Percentiles rank a stretch among this genome's conserved stretches.
Conservation (phyloP, 805 yeast genomes). For the Cyberlindnera samutprakarnensis region DNA sequence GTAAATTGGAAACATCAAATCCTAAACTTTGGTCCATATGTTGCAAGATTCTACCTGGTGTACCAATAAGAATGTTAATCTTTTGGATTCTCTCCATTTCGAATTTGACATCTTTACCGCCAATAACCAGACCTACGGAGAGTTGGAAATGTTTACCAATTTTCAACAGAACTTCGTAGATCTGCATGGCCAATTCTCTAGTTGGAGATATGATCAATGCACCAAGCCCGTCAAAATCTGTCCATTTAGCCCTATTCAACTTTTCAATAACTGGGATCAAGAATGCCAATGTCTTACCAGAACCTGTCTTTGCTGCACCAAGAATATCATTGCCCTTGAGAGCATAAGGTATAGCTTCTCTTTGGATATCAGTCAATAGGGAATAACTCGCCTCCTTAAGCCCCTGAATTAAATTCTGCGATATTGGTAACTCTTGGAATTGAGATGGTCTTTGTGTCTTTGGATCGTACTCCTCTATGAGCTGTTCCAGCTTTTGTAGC, state of each 20-base stretch:
- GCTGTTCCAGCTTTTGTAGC: constrained; percentile 37
- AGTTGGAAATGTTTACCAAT: constrained; percentile 56
- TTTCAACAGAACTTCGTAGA: constrained; percentile 54
- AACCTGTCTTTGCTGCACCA: constrained; percentile 95
- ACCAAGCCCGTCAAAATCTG: constrained; percentile 39
- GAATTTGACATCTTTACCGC: constrained; percentile 57
- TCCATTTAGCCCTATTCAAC: constrained; percentile 35
- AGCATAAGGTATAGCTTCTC: constrained; percentile 65
- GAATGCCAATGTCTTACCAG: constrained; percentile 91
- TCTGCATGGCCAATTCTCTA: constrained; percentile 66
- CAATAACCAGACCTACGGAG: constrained; percentile 58
- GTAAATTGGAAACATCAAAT: constrained; percentile 53
- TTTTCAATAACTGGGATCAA: constrained; percentile 77
- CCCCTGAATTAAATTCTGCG: constrained; percentile 59
- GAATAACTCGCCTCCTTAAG: constrained; percentile 72
- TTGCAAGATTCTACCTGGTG: constrained; percentile 86
- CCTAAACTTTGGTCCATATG: constrained; percentile 58
- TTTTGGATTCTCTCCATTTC: constrained; percentile 60
- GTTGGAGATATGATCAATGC: constrained; percentile 68
- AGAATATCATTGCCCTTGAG: constrained; percentile 85
- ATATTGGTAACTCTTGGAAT: constrained; percentile 75
- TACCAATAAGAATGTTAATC: constrained; percentile 80
- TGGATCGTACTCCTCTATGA: constrained; percentile 49
- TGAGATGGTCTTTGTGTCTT: constrained; percentile 32
- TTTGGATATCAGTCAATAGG: constrained; percentile 80